Percentiles rank a stretch among this genome's conserved stretches.
Conservation (phyloP, 352 stramenopile species). For the Globisporangium acanthophoron region DNA sequence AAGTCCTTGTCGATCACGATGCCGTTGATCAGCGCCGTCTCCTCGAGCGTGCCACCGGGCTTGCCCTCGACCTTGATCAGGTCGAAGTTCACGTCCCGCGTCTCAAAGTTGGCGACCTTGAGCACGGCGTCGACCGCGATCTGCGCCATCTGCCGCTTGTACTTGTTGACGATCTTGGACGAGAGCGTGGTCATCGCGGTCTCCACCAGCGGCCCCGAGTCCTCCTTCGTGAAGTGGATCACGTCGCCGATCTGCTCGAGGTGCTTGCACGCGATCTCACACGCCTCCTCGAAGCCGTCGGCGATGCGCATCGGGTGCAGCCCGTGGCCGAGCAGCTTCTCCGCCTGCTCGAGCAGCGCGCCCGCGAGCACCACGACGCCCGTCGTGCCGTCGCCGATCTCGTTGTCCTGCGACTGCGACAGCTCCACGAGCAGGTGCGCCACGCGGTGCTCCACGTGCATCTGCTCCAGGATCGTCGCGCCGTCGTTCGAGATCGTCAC, state of each 20-base stretch:
- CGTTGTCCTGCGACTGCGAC: constrained; percentile 98
- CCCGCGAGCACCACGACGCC: constrained; percentile 98
- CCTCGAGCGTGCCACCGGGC: constrained; percentile 94
- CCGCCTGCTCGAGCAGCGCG: constrained; percentile 95
- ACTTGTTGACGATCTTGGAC: constrained; percentile 99
- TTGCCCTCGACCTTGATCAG: constrained; percentile 99
- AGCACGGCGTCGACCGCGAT: constrained; percentile 98
- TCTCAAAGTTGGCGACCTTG: constrained; percentile 97
- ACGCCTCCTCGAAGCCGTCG: constrained; percentile 98
- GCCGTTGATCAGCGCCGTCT: constrained; percentile 97
- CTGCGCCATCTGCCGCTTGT: constrained; percentile 98
- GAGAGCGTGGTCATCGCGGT: constrained; percentile 98
- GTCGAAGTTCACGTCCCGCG: constrained; percentile 99
- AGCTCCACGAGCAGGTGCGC: constrained; percentile 98
- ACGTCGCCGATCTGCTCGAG: constrained; percentile 94
- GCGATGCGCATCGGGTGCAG: constrained; percentile 98
- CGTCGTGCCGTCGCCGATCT: constrained; percentile 99
- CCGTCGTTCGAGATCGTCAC: constrained; percentile 99
- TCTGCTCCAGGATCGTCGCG: constrained; percentile 99
- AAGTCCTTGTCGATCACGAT: constrained; percentile 99
- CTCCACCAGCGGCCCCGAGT: constrained; percentile 93
- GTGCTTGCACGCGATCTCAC: constrained; percentile 94
- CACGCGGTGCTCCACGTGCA: constrained; percentile 99
- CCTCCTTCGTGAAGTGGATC: constrained; percentile 94
- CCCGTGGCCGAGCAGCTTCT: constrained; percentile 95